phyloP scores from a whole-genome alignment of 2,329 filamentous ascomycete genomes.

The Phyllosticta capitalensis region DNA sequence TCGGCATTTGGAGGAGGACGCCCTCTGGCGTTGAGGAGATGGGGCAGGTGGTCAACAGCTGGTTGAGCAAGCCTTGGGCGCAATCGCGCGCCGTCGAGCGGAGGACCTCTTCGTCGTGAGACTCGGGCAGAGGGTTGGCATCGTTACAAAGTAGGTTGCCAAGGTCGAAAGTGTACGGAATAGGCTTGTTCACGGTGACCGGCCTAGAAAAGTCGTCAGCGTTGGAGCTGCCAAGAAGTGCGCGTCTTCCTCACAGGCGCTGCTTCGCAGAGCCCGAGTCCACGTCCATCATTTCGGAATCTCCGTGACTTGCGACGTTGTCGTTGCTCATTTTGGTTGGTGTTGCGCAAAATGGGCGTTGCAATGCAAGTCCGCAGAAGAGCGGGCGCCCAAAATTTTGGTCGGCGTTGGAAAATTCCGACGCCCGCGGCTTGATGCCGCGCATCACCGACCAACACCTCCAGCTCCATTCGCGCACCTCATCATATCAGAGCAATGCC shows the following conservation, averaged over 20 bases:
- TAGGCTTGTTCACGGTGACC: conserved; percentile 56
- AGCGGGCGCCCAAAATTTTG: conserved; percentile 3
- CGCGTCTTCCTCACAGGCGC: conserved; percentile 20
- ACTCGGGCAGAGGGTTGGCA: conserved; percentile 65
- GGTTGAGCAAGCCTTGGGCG: conserved; percentile 86
- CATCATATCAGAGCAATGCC: conserved; percentile 15
- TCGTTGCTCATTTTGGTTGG: neutral
- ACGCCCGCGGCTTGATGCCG: conserved; percentile 1
- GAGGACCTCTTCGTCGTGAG: conserved; percentile 56
- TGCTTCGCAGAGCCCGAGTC: neutral
- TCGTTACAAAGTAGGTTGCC: conserved; percentile 79
- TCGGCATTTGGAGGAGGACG: conserved; percentile 71
- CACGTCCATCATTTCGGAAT: conserved; percentile 24
- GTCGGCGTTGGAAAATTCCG: conserved; percentile 6
- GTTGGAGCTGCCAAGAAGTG: neutral
- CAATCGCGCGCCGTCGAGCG: conserved; percentile 72
- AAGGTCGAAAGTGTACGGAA: conserved; percentile 86
- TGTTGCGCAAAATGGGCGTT: neutral
- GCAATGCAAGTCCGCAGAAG: neutral
- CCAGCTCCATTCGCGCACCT: neutral
- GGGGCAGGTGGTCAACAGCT: conserved; percentile 80
- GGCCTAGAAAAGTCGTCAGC: conserved; percentile 16
- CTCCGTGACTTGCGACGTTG: conserved; percentile 12
- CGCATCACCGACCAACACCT: neutral
- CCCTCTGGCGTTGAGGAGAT: conserved; percentile 59